These are phyloP conservation scores for Trematosphaeria pertusa DNA, from an alignment of 2,329 filamentous ascomycete genomes.

Conservation along the genomic window DNA sequence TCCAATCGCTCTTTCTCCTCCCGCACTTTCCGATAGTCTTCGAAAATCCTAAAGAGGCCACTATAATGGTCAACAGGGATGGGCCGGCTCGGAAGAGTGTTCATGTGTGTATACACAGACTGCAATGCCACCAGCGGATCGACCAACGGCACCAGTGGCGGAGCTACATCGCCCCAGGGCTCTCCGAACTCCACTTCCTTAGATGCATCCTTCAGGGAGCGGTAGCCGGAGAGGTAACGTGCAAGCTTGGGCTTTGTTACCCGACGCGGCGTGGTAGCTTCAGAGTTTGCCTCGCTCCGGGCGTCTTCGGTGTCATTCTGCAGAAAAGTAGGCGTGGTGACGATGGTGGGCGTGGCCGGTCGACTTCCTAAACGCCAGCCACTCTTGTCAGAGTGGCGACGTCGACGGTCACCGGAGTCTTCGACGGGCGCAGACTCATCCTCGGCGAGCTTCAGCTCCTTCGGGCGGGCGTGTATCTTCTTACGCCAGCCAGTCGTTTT, in stretches of 20 bases:
- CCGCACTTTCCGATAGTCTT: conserved; percentile 47
- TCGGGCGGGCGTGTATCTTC: conserved; percentile 25
- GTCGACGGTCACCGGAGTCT: conserved; percentile 24
- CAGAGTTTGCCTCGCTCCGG: conserved; percentile 36
- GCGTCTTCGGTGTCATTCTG: conserved; percentile 32
- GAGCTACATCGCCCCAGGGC: conserved; percentile 36
- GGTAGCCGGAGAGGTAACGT: conserved; percentile 49
- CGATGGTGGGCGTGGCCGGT: conserved; percentile 27
- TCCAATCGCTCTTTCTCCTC: conserved; percentile 44
- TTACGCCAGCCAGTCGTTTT: conserved; percentile 31
- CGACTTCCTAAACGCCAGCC: conserved; percentile 34
- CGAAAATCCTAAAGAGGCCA: conserved; percentile 51
- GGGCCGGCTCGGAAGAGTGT: conserved; percentile 22
- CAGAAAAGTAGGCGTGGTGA: conserved; percentile 19
- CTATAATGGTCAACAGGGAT: conserved; percentile 44
- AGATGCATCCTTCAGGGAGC: conserved; percentile 25
- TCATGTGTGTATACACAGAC: conserved; percentile 36
- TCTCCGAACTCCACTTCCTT: conserved; percentile 31
- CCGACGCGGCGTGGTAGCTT: conserved; percentile 36
- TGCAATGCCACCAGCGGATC: conserved; percentile 35
- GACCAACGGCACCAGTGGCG: conserved; percentile 20
- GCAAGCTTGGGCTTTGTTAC: conserved; percentile 49
- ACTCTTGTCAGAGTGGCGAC: conserved; percentile 10
- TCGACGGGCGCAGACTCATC: conserved; percentile 7
- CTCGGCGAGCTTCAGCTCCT: conserved; percentile 14